phyloP scores from a whole-genome alignment of 148 eudicot species.

The Rhododendron vialii region DNA sequence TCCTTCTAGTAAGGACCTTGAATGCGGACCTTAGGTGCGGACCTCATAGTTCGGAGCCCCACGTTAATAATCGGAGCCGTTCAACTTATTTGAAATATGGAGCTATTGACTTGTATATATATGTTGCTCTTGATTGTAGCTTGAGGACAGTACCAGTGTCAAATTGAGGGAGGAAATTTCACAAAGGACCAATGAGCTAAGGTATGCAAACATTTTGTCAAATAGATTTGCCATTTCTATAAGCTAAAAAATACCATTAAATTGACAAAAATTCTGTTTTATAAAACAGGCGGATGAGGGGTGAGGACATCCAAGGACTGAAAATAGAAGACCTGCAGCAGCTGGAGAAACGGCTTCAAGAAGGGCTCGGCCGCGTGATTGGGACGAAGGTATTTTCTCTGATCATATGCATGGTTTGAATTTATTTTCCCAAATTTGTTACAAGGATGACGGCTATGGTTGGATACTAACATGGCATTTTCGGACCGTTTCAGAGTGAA shows the following conservation, averaged over 20 bases:
- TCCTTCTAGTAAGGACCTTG: no score
- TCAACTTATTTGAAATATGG: no score
- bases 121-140: slow-evolving; percentile 20
- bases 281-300: slow-evolving; percentile 29
- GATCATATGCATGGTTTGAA: background rate
- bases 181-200: slow-evolving; percentile 34
- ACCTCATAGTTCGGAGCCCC: no score
- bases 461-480: background rate
- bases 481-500: slow-evolving; percentile 29
- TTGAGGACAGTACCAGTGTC: slow-evolving; percentile 29
- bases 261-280: background rate
- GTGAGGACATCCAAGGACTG: slow-evolving; percentile 44
- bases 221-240: background rate
- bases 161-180: slow-evolving; percentile 44
- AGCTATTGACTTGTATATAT: background rate
- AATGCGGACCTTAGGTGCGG: no score
- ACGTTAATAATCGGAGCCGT: no score
- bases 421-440: background rate
- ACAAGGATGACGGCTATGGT: background rate
- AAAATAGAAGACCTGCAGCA: slow-evolving; percentile 36
- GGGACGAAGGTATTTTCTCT: slow-evolving; percentile 32
- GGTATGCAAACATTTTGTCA: slow-evolving; percentile 19
- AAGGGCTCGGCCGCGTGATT: slow-evolving; percentile 37
- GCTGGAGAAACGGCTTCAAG: slow-evolving; percentile 41
- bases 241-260: background rate